A percentile compares a stretch with the other conserved stretches of the same genome.
phyloP scores from a whole-genome alignment of 768 basidiomycete species.

The Boletus pseudopeckii region DNA sequence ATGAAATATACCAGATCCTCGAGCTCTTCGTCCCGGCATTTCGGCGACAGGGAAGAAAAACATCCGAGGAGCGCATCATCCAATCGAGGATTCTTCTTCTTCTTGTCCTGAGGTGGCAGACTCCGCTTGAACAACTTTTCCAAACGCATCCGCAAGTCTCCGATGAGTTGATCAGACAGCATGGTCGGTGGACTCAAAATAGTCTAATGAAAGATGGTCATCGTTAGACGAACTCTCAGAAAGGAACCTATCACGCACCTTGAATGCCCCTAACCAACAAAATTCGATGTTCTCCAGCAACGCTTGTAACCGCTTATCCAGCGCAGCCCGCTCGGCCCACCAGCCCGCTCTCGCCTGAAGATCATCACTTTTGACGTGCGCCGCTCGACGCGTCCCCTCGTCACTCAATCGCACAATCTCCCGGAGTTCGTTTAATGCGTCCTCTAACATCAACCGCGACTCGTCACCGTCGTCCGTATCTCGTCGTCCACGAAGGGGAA shows the following conservation, averaged over 20 bases:
- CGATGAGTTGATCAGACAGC: conserved; percentile 43
- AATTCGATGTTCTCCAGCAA: conserved; percentile 86
- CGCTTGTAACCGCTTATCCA: conserved; percentile 75
- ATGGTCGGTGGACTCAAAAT: conserved; percentile 52
- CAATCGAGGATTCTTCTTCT: conserved; percentile 53
- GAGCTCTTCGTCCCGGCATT: conserved; percentile 87
- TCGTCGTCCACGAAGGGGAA: conserved; percentile 82
- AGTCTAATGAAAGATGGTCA: conserved; percentile 36
- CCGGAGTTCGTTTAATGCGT: conserved; percentile 66
- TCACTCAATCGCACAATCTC: conserved; percentile 83
- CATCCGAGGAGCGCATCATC: conserved; percentile 79
- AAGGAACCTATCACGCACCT: conserved; percentile 48
- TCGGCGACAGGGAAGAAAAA: conserved; percentile 78
- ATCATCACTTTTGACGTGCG: conserved; percentile 65
- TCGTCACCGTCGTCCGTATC: conserved; percentile 74
- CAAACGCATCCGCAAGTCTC: conserved; percentile 60
- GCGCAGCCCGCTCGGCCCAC: conserved; percentile 78
- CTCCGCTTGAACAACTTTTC: conserved; percentile 73
- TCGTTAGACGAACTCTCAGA: background rate
- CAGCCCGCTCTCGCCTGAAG: conserved; percentile 64
- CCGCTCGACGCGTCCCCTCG: conserved; percentile 68
- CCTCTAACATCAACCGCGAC: conserved; percentile 68
- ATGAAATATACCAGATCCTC: conserved; percentile 95
- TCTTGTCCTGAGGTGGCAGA: conserved; percentile 58
- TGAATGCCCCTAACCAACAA: conserved; percentile 97